A percentile compares a stretch with the other conserved stretches of the same genome.
phyloP scores from a whole-genome alignment of 1,284 basidiomycete genomes.

The Melampsora larici-populina region DNA sequence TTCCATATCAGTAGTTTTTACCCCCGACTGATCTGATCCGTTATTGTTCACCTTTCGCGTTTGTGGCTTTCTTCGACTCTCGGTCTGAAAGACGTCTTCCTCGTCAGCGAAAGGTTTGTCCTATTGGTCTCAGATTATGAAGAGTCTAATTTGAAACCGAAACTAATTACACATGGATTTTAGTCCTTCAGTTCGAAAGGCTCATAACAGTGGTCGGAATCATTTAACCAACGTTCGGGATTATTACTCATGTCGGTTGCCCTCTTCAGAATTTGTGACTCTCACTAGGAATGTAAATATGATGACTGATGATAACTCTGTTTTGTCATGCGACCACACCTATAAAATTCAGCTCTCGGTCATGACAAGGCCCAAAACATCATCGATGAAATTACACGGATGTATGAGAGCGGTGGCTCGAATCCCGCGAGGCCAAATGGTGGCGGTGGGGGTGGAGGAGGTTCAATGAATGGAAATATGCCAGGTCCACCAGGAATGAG shows the following conservation, averaged over 20 bases:
- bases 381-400: conserved; percentile 89
- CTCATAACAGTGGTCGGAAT: conserved; percentile 94
- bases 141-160: conserved; percentile 2
- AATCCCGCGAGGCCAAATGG: conserved; percentile 42
- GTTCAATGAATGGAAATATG: conserved; percentile 14
- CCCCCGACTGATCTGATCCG: not conserved
- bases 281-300: not conserved
- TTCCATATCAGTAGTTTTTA: conserved; percentile 1
- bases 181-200: conserved; percentile 73
- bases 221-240: conserved; percentile 94
- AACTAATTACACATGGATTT: conserved; percentile 4
- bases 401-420: conserved; percentile 66
- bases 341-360: conserved; percentile 67
- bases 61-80: not conserved
- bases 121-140: not conserved
- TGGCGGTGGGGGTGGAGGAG: conserved; percentile 3
- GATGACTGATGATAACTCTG: not conserved
- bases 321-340: not conserved
- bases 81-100: conserved; percentile 44
- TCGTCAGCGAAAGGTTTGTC: conserved; percentile 41
- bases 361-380: conserved; percentile 94
- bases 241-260: conserved; percentile 87
- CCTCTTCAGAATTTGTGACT: not conserved
- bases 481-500: conserved; percentile 22
- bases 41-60: not conserved